Evolutionary conservation across 768 basidiomycete genomes (phyloP), one percentile per base, ranked within the genome.

Genomic region (Fomitopsis pulvina): DNA sequence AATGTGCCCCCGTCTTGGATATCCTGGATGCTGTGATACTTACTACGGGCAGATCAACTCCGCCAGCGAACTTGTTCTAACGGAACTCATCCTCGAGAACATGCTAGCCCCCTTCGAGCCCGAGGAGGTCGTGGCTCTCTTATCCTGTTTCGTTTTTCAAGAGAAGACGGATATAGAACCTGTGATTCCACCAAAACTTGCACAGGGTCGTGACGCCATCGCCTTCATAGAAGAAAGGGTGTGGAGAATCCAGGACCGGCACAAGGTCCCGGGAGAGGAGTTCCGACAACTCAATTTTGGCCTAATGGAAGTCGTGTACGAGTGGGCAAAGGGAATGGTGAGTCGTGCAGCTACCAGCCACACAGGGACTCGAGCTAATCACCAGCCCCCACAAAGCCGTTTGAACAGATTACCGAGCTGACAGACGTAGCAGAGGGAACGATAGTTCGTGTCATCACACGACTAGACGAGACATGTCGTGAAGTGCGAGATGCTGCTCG

Each of bases 291-390:
- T 94, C 58, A 97, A 96, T 65, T 87, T 87, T 53, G 96, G 96
- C 6, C 71, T 99, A 21, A 81, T 91, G 8, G 95, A 99, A 63
- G 96, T 95, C 1, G 96, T 97, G 6, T 97, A 98, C 62, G 96
- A 98, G 66, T 99, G 96, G 96, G 94, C 96, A 0, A 92, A 87
- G 65, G 96, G 96, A 47, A 97, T 95, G 94, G 95, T 95, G 58
- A 58, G 81, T 54, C 28, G 8, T n/a, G 4, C 14, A 12, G 6
- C 14, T n/a, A n/a, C n/a, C n/a, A n/a, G 11, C 20, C 45, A 12
- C 22, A 48, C 24, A 22, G n/a, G n/a, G n/a, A n/a, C n/a, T 12
- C 4, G 12, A 3, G 12, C n/a, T 48, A 28, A 7, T 25, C 38
- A 11, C 10, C 54, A 28, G 57, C n/a, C n/a, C n/a, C n/a, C n/a